These are phyloP conservation scores for Mycena sp. DNA, from an alignment of 1,284 basidiomycete species.

Conservation along the genomic window DNA sequence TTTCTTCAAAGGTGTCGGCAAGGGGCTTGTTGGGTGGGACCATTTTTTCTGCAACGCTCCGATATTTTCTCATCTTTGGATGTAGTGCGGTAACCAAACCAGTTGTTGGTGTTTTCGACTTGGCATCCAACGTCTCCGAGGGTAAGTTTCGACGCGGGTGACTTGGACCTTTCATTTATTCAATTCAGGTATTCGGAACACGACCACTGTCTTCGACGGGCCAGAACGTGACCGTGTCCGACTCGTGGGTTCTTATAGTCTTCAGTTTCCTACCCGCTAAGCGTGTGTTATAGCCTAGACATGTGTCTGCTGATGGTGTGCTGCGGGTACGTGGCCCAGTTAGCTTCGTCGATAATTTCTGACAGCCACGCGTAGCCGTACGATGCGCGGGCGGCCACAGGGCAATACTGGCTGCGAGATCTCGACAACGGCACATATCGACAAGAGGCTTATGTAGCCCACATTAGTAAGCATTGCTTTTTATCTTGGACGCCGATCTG, in stretches of 20 bases:
- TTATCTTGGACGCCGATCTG: not conserved
- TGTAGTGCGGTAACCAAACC: conserved; percentile 93
- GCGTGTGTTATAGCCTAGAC: conserved; percentile 75
- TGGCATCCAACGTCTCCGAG: conserved; percentile 96
- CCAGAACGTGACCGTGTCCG: conserved; percentile 91
- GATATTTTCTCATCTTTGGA: conserved; percentile 19
- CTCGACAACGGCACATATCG: conserved; percentile 89
- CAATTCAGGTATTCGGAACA: conserved; percentile 87
- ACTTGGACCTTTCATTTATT: not conserved
- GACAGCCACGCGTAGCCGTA: conserved; percentile 68
- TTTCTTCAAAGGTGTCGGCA: conserved; percentile 98
- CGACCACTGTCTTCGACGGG: conserved; percentile 97
- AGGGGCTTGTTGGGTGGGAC: conserved; percentile 94
- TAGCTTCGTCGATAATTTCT: not conserved
- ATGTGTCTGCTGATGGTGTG: conserved; percentile 88
- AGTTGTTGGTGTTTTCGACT: conserved; percentile 95
- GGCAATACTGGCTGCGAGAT: conserved; percentile 97
- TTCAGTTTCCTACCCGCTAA: too few species aligned
- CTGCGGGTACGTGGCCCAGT: conserved; percentile 67
- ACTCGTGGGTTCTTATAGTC: conserved; percentile 57
- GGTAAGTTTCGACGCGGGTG: conserved; percentile 54
- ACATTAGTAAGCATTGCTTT: conserved; percentile 71
- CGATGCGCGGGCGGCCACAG: conserved; percentile 88
- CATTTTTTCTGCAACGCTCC: conserved; percentile 3
- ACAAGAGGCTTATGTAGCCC: conserved; percentile 90